Evolutionary conservation across 108 stramenopile genomes (phyloP).

Genomic region (Nitzschia putrida): DNA sequence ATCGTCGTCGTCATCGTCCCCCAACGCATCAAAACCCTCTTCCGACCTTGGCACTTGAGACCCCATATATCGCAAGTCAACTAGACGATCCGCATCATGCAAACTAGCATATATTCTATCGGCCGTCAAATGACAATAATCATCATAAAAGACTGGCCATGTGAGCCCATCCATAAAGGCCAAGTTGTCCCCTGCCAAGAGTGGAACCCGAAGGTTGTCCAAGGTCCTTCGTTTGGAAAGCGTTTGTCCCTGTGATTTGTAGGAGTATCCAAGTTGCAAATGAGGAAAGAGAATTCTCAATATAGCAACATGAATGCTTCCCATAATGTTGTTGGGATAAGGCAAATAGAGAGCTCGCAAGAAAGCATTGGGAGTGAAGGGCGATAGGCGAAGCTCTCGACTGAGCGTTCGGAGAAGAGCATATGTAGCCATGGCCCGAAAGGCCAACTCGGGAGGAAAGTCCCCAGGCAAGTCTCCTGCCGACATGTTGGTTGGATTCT

Average conservation of each 20-base stretch:
- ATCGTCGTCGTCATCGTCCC: slow-evolving; percentile 14
- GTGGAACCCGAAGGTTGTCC: slow-evolving; percentile 45
- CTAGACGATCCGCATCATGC: slow-evolving; percentile 25
- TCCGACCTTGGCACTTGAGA: slow-evolving; percentile 3
- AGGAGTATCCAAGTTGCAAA: slow-evolving; percentile 58
- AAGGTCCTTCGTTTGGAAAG: slow-evolving; percentile 31
- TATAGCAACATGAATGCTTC: slow-evolving; percentile 72
- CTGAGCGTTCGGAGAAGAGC: slow-evolving; percentile 77
- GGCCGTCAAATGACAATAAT: slow-evolving; percentile 73
- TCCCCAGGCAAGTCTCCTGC: slow-evolving; percentile 42
- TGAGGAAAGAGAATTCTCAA: slow-evolving; percentile 57
- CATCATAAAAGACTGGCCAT: slow-evolving; percentile 85
- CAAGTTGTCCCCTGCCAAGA: slow-evolving; percentile 76
- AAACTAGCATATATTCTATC: slow-evolving; percentile 50
- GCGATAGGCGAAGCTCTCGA: slow-evolving; percentile 61
- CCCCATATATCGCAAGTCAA: slow-evolving; percentile 41
- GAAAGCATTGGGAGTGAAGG: slow-evolving; percentile 78
- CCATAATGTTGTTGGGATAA: slow-evolving; percentile 61
- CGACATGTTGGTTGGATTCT: not conserved
- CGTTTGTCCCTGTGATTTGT: slow-evolving; percentile 35
- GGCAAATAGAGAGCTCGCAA: slow-evolving; percentile 66
- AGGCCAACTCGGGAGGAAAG: slow-evolving; percentile 44
- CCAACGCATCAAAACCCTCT: not conserved
- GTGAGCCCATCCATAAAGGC: slow-evolving; percentile 64
- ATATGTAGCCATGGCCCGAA: slow-evolving; percentile 73